phyloP scores from a whole-genome alignment of 805 yeast genomes.

The Huiozyma sinensis region DNA sequence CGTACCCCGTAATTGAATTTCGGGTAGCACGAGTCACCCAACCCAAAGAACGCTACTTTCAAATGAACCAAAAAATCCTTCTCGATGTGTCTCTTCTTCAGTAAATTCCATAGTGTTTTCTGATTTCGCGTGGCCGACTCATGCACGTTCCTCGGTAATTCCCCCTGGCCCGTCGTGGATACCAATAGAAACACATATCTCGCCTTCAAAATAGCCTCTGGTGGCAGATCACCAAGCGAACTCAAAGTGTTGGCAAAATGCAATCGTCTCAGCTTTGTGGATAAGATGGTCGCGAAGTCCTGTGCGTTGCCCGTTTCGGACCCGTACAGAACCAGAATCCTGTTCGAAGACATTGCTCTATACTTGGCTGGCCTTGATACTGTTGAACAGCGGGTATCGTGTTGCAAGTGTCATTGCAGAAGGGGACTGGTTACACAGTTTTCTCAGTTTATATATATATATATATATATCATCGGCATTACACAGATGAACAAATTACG shows the following conservation, averaged over 20 bases:
- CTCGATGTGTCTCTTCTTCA: conserved; percentile 60
- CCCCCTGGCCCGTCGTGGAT: conserved; percentile 95
- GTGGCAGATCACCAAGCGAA: conserved; percentile 50
- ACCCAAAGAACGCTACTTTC: conserved; percentile 65
- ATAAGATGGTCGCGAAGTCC: conserved; percentile 64
- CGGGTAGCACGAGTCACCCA: conserved; percentile 90
- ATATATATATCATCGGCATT: no score
- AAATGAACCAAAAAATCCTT: conserved; percentile 49
- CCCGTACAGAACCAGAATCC: conserved; percentile 65
- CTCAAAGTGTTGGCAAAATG: conserved; percentile 39
- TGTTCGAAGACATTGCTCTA: conserved; percentile 3
- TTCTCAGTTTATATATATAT: no score
- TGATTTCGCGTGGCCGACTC: conserved; percentile 22
- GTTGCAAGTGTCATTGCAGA: no score
- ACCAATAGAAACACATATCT: conserved; percentile 37
- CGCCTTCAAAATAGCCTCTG: conserved; percentile 45
- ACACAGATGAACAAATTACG: no score
- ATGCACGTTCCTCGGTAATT: conserved; percentile 65
- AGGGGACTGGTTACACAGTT: no score
- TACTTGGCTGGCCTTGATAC: no score
- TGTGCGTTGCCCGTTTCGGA: conserved; percentile 89
- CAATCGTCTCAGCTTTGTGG: conserved; percentile 43
- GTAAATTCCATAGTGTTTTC: conserved; percentile 52
- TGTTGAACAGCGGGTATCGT: no score
- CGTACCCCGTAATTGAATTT: conserved; percentile 80